These are phyloP conservation scores for Trichoderma sp. DNA, from an alignment of 2,329 filamentous ascomycete genomes.

Conservation along the genomic window DNA sequence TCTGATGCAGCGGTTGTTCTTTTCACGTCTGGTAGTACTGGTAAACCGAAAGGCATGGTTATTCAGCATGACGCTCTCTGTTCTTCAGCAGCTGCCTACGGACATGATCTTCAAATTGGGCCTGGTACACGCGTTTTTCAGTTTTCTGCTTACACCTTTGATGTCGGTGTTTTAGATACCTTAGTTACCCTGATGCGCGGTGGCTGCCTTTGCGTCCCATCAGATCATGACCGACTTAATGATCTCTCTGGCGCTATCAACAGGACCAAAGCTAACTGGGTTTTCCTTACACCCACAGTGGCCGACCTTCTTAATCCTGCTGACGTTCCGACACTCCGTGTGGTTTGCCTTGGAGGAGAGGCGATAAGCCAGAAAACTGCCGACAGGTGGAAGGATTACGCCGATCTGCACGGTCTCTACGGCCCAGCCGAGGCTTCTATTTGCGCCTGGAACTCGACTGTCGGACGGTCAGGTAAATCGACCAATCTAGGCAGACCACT, in stretches of 20 bases:
- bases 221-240: conserved; percentile 21
- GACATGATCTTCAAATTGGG: background rate
- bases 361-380: conserved; percentile 3
- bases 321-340: background rate
- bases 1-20: conserved; percentile 5
- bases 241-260: conserved; percentile 21
- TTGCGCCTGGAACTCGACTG: conserved; percentile 4
- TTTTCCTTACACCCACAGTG: conserved; percentile 23
- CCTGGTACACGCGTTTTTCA: conserved; percentile 21
- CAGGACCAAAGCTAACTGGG: conserved; percentile 2
- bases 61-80: conserved; percentile 12
- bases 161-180: conserved; percentile 23
- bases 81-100: conserved; percentile 2
- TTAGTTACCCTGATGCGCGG: conserved; percentile 23
- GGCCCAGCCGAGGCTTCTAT: conserved; percentile 17
- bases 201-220: conserved; percentile 24
- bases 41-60: conserved; percentile 4
- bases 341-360: conserved; percentile 10
- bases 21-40: conserved; percentile 14
- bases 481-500: conserved; percentile 18
- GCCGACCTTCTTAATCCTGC: conserved; percentile 14
- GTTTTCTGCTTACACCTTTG: conserved; percentile 25
- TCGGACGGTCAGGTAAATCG: conserved; percentile 7
- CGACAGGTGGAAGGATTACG: background rate
- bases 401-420: conserved; percentile 3